Evolutionary conservation across 139 green algal species (phyloP).

Genomic region (Tetraselmis chui): DNA sequence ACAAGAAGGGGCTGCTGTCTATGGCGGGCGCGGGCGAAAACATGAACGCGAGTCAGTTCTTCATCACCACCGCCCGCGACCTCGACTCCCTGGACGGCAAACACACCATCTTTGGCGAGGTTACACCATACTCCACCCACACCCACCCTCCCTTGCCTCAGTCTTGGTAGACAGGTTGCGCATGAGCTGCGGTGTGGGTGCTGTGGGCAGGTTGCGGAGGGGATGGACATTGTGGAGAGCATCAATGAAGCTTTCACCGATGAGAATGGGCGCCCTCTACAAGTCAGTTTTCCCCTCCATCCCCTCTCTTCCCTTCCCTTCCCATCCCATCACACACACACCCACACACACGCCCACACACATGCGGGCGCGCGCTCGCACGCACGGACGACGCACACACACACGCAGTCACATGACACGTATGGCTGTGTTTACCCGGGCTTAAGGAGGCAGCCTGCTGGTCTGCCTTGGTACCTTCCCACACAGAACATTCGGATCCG

Average conservation of each 20-base stretch:
- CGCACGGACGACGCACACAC: too few species aligned
- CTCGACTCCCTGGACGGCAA: constrained; percentile 85
- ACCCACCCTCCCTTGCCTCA: too few species aligned
- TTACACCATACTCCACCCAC: too few species aligned
- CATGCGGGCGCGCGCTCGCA: too few species aligned
- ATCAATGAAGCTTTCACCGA: constrained; percentile 92
- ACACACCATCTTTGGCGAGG: constrained; percentile 89
- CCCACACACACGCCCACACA: not conserved
- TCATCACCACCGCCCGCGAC: constrained; percentile 69
- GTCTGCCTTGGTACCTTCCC: not conserved
- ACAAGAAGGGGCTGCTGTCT: constrained; percentile 63
- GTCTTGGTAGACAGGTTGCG: too few species aligned
- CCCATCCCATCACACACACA: not conserved
- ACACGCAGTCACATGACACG: not conserved
- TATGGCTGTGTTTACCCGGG: constrained; percentile 22
- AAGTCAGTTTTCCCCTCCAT: constrained; percentile 31
- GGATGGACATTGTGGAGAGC: constrained; percentile 76
- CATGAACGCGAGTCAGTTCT: constrained; percentile 88
- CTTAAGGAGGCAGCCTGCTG: too few species aligned
- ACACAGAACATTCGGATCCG: constrained; percentile 58
- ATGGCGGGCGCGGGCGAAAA: constrained; percentile 75
- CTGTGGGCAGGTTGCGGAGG: constrained; percentile 67
- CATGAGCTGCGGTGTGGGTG: too few species aligned
- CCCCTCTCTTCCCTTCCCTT: not conserved
- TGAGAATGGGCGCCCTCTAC: constrained; percentile 63